Base-by-base conservation (phyloP, 2,329 filamentous ascomycete species). In the Fusarium sp. region DNA sequence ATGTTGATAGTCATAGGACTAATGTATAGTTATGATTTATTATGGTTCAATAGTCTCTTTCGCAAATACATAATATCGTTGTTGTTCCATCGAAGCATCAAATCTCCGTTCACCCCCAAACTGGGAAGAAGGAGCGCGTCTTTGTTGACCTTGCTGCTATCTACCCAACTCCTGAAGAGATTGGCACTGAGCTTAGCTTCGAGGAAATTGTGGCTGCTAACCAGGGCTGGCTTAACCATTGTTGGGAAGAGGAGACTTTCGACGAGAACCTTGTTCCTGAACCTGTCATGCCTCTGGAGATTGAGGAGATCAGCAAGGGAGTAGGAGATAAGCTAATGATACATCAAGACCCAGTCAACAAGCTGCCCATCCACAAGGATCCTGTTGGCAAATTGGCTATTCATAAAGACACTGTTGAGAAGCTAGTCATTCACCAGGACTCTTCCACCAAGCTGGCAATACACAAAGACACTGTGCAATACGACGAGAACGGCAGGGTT, bases 1-100 rank as follows among this genome's bases (percentile, higher is more conserved):
- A 85, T 93, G 88, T 96, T 96, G 93, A 96, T 94, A 86, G 90
- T 87, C 85, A 88, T 88, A 98, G 94, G 94, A 97, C 94, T 98
- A 97, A 98, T 95, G 80, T 87, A 88, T 77, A 74, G 70, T 74
- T 76, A 73, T 77, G 77, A 79, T 72, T 80, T 76, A 77, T 81
- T 77, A 79, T 60, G 84, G 72, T 80, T 79, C 58, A 75, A 77
- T 84, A 90, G 88, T 87, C 84, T 80, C 82, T 85, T 76, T 81
- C 85, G 76, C 87, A 87, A 82, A 85, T 89, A 83, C 83, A 89
- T 82, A 87, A 87, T 81, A 87, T 89, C 82, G 83, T 91, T 82
- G 85, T 92, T 86, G 81, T 91, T 83, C 87, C 92, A 83, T 86
- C 86, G 35, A 85, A 90, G 76, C 88, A 92, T 79, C 93, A 96